Evolutionary conservation across 352 stramenopile genomes (phyloP).

Genomic region (Lagenidium giganteum): DNA sequence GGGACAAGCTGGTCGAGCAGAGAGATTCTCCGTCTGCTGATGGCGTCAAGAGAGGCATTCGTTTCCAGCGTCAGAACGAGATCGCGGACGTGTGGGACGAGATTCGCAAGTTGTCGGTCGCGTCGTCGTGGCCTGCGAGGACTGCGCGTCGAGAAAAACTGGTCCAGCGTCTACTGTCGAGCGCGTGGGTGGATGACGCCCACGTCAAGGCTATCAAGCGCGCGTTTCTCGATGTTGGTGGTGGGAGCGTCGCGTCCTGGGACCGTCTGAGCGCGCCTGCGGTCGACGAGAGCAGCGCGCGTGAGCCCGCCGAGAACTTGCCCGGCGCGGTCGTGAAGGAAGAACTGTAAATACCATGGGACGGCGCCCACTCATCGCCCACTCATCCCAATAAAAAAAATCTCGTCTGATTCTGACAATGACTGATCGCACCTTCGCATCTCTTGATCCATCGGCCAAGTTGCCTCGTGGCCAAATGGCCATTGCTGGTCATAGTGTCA

Average conservation of each 20-base stretch:
- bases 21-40: constrained; percentile 6
- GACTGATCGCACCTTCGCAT: too few relatives aligned
- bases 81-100: constrained; percentile 50
- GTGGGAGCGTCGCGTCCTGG: constrained; percentile 30
- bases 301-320: not conserved
- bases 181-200: constrained; percentile 12
- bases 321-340: not conserved
- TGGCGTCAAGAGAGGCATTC: constrained; percentile 12
- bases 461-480: too few relatives aligned
- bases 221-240: constrained; percentile 32
- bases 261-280: constrained; percentile 12
- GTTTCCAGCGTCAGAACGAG: constrained; percentile 28
- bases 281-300: constrained; percentile 1
- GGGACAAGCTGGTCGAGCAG: constrained; percentile 15
- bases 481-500: too few relatives aligned
- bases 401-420: too few relatives aligned
- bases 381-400: too few relatives aligned
- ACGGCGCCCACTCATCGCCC: too few relatives aligned
- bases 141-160: constrained; percentile 31
- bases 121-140: constrained; percentile 39
- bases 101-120: constrained; percentile 25
- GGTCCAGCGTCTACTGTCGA: constrained; percentile 15
- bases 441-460: too few relatives aligned
- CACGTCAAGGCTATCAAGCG: constrained; percentile 31
- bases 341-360: too few relatives aligned